Evolutionary conservation across 257 asterid genomes (phyloP), one percentile per base, ranked within the genome.

Genomic region (Phtheirospermum japonicum): DNA sequence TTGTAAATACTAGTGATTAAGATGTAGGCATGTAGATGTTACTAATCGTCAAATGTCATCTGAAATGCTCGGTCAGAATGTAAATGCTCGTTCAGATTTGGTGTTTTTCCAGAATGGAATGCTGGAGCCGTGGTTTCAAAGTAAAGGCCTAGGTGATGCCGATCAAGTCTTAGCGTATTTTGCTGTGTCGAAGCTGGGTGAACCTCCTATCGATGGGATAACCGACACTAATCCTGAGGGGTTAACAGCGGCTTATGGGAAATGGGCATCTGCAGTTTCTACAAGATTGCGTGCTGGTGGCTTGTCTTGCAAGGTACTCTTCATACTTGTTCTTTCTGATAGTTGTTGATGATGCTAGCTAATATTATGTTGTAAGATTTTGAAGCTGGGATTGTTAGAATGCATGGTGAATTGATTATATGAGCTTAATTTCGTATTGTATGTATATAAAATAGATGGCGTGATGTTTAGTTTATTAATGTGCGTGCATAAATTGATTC

Each of bases 71-170:
- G 28, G 1, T 23, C 28, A 23, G 28, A 23, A 23, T 23, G 39
- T 48, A 71, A 36, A 76, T 80, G 78, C 65, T 82, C 73, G 74
- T 81, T 86, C 99, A 93, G 97, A 89, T 74, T 83, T 93, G 92
- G 96, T 93, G 63, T 93, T 92, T 87, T 93, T 93, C 97, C 99
- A 93, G 97, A 93, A 93, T 46, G 99, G 99, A 71, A 89, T 93
- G 99, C 77, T 93, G 86, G 99, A 93, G 78, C 96, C 97, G 6
- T 93, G 99, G 99, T 89, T 89, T 62, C 61, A 80, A 60, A 87
- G 86, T 70, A 89, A 85, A 78, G 94, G 92, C 45, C 89, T 87
- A 0, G 88, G 87, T 6, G 83, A 86, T 54, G 94, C 96, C 12
- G 91, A 83, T 58, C 97, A 93, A 82, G 99, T 93, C 68, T 69